A percentile compares a stretch with the other conserved stretches of the same genome.
These are phyloP conservation scores for Angophora floribunda DNA, from an alignment of 345 rosid genomes.

Conservation along the genomic window DNA sequence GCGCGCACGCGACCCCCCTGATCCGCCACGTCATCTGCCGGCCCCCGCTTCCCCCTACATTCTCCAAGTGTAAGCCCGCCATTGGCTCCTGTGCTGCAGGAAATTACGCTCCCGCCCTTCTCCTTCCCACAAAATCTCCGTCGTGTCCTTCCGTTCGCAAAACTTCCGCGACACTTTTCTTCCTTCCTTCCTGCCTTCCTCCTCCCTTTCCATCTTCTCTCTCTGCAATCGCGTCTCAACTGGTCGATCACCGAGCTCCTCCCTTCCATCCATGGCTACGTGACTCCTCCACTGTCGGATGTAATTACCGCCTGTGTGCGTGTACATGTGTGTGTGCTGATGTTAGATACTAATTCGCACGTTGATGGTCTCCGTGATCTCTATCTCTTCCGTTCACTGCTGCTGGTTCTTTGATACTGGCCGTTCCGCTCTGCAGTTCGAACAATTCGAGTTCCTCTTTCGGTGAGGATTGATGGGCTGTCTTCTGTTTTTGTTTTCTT, in stretches of 20 bases:
- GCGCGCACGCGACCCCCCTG: background rate
- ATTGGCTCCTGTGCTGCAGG: background rate
- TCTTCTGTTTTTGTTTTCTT: too few relatives aligned
- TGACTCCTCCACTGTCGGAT: slow-evolving; percentile 71
- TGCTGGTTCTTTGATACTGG: background rate
- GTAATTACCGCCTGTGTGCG: slow-evolving; percentile 18
- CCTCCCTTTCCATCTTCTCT: background rate
- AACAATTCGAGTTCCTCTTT: background rate
- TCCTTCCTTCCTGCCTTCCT: background rate
- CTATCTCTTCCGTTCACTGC: background rate
- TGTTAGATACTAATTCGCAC: background rate
- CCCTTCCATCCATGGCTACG: slow-evolving; percentile 63
- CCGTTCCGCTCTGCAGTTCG: background rate
- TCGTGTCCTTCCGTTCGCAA: background rate
- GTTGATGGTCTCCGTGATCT: background rate
- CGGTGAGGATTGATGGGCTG: background rate
- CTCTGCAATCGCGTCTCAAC: slow-evolving; percentile 21
- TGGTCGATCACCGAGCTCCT: background rate
- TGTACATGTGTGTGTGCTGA: background rate
- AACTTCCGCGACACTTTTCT: background rate
- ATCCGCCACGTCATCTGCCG: background rate
- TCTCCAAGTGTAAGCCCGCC: background rate
- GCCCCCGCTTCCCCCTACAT: background rate
- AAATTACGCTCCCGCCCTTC: background rate
- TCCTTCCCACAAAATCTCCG: background rate